These are phyloP conservation scores for Ligustrum vulgare DNA, from an alignment of 257 asterid genomes.

Conservation along the genomic window DNA sequence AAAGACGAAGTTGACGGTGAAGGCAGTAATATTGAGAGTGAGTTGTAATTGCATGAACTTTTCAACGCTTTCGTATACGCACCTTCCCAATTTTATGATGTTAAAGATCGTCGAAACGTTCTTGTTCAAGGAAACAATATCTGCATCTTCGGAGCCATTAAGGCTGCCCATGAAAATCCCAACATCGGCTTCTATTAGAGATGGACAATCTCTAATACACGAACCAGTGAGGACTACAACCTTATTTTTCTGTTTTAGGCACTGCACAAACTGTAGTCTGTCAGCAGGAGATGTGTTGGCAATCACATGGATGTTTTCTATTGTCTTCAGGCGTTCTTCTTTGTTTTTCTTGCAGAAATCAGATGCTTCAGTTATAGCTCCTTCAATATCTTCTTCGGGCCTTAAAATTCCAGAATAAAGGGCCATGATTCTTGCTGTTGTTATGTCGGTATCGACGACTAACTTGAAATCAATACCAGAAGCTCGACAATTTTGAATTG, in stretches of 20 bases:
- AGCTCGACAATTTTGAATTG: conserved; percentile 23
- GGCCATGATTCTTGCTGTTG: conserved; percentile 42
- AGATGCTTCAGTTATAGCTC: conserved; percentile 27
- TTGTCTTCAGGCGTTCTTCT: conserved; percentile 26
- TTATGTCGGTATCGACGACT: conserved; percentile 33
- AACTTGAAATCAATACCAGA: conserved; percentile 32
- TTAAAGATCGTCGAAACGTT: conserved; percentile 23
- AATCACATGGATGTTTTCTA: conserved; percentile 25
- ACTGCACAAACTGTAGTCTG: conserved; percentile 33
- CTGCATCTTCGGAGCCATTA: conserved; percentile 18
- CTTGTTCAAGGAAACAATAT: conserved; percentile 10
- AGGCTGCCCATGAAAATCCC: conserved; percentile 30
- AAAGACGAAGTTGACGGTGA: conserved; percentile 31
- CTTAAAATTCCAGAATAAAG: conserved; percentile 33
- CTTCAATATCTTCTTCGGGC: conserved; percentile 24
- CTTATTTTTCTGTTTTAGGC: conserved; percentile 31
- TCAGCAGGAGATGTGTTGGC: conserved; percentile 40
- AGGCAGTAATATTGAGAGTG: conserved; percentile 35
- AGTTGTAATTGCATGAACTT: conserved; percentile 33
- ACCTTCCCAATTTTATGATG: conserved; percentile 34
- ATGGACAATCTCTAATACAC: conserved; percentile 37
- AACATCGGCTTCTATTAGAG: conserved; percentile 41
- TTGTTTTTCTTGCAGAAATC: conserved; percentile 30
- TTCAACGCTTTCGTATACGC: conserved; percentile 27
- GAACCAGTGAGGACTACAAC: conserved; percentile 30